These are phyloP conservation scores for Diutina neorugosa DNA, from an alignment of 1,139 yeast genomes.

Conservation along the genomic window DNA sequence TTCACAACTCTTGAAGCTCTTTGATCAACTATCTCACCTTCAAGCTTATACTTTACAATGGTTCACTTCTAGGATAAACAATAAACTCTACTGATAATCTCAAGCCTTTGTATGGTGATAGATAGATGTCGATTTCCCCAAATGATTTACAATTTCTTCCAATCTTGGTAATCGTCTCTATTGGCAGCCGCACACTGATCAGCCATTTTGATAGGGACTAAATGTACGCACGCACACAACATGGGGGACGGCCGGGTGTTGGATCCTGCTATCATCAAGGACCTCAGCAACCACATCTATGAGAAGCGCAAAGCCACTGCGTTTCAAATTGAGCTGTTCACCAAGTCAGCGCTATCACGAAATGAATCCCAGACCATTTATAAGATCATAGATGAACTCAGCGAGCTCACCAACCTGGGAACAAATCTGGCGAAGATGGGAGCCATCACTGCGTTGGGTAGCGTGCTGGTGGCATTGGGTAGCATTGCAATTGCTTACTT, in stretches of 20 bases:
- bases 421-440: conserved; percentile 38
- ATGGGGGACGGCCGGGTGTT: conserved; percentile 18
- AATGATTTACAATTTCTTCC: too few relatives aligned
- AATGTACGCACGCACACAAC: background rate
- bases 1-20: too few relatives aligned
- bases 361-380: conserved; percentile 55
- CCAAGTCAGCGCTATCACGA: conserved; percentile 59
- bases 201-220: background rate
- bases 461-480: conserved; percentile 38
- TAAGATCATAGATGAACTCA: conserved; percentile 45
- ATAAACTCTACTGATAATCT: too few relatives aligned
- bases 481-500: conserved; percentile 45
- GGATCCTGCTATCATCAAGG: conserved; percentile 51
- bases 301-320: conserved; percentile 96
- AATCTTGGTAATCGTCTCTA: too few relatives aligned
- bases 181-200: background rate
- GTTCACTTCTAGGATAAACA: too few relatives aligned
- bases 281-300: conserved; percentile 79
- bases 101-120: too few relatives aligned
- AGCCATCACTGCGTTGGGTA: conserved; percentile 38
- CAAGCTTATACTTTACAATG: too few relatives aligned
- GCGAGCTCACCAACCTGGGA: conserved; percentile 29
- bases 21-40: too few relatives aligned
- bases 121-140: too few relatives aligned
- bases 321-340: conserved; percentile 66